phyloP scores from a whole-genome alignment of 2,329 filamentous ascomycete genomes.

The Zymoseptoria crescenta region DNA sequence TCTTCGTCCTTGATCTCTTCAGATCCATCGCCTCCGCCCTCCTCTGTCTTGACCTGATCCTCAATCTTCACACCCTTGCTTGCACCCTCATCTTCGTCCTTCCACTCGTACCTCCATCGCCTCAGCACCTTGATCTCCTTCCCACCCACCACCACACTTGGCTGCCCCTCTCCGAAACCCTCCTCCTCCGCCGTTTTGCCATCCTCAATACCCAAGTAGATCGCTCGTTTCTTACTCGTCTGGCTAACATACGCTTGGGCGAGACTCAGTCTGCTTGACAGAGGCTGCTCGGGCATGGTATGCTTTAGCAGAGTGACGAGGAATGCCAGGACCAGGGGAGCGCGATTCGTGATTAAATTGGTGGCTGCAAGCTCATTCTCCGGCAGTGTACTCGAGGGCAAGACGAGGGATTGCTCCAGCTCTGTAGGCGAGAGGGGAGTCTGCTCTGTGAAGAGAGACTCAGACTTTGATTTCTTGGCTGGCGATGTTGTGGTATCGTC shows the following conservation, averaged over 20 bases:
- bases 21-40: not conserved
- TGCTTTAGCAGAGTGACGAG: conserved; percentile 64
- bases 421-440: conserved; percentile 41
- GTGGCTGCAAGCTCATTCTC: conserved; percentile 53
- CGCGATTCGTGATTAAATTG: conserved; percentile 65
- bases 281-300: conserved; percentile 78
- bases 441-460: conserved; percentile 26
- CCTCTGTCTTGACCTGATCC: not conserved
- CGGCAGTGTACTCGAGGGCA: conserved; percentile 49
- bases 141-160: conserved; percentile 62
- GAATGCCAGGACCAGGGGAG: conserved; percentile 75
- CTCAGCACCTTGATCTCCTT: conserved; percentile 69
- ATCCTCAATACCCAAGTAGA: conserved; percentile 63
- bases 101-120: conserved; percentile 64
- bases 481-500: conserved; percentile 23
- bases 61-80: conserved; percentile 12
- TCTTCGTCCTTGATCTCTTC: conserved; percentile 5
- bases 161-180: conserved; percentile 68
- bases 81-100: conserved; percentile 21
- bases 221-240: conserved; percentile 70
- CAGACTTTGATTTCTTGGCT: conserved; percentile 30
- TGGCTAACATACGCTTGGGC: conserved; percentile 77
- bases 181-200: conserved; percentile 59
- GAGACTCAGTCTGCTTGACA: conserved; percentile 74
- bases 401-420: conserved; percentile 53